These are phyloP conservation scores for Chernovozyma sophiae-reginae DNA, from an alignment of 1,139 yeast species.

Conservation along the genomic window DNA sequence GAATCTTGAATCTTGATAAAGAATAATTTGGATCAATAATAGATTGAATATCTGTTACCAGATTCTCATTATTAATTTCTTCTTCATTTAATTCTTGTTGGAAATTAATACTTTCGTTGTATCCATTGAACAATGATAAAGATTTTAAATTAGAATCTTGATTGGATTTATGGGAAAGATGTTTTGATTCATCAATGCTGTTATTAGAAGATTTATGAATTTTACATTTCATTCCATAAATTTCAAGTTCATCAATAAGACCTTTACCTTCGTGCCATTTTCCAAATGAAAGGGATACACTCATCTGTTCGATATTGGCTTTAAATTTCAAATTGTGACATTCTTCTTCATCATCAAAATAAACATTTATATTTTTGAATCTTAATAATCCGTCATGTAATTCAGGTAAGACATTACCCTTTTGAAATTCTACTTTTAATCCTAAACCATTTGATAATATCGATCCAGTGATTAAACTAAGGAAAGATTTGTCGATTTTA, in stretches of 20 bases:
- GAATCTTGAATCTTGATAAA: slow-evolving; percentile 48
- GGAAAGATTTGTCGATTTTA: slow-evolving; percentile 21
- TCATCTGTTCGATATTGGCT: slow-evolving; percentile 50
- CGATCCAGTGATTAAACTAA: slow-evolving; percentile 32
- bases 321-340: slow-evolving; percentile 20
- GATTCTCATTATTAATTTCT: slow-evolving; percentile 1
- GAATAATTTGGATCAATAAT: slow-evolving; percentile 41
- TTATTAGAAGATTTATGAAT: slow-evolving; percentile 13
- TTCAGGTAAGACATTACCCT: slow-evolving; percentile 39
- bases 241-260: slow-evolving; percentile 55
- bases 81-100: slow-evolving; percentile 1
- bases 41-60: slow-evolving; percentile 2
- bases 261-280: slow-evolving; percentile 75
- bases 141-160: neutral
- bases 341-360: slow-evolving; percentile 5
- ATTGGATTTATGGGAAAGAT: neutral
- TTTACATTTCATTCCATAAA: slow-evolving; percentile 59
- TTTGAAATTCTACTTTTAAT: slow-evolving; percentile 30
- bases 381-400: slow-evolving; percentile 59
- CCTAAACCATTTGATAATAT: slow-evolving; percentile 42
- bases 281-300: slow-evolving; percentile 55
- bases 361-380: slow-evolving; percentile 48
- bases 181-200: neutral
- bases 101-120: slow-evolving; percentile 3
- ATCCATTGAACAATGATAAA: neutral